Conservation (phyloP, 2,329 filamentous ascomycete genomes). For the Mariannaea sp. region DNA sequence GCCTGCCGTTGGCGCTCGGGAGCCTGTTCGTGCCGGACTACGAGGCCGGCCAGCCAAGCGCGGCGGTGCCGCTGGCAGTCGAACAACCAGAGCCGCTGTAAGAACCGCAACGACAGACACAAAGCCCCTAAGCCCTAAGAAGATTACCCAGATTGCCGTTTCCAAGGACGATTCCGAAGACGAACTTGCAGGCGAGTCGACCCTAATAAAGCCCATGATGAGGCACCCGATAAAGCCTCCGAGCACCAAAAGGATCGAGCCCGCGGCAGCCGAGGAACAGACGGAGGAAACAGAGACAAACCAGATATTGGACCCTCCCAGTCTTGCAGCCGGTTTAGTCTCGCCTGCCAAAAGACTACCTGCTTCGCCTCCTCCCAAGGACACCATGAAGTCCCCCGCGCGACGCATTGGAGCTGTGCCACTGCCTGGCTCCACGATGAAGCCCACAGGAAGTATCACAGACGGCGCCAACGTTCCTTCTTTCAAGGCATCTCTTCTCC, state of each 20-base stretch:
- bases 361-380: constrained; percentile 58
- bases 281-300: constrained; percentile 38
- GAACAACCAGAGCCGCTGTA: constrained; percentile 44
- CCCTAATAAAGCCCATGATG: constrained; percentile 56
- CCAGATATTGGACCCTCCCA: constrained; percentile 42
- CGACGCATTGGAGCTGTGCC: constrained; percentile 46
- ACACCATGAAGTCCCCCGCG: constrained; percentile 60
- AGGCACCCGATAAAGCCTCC: constrained; percentile 61
- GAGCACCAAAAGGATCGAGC: constrained; percentile 19
- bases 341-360: constrained; percentile 63
- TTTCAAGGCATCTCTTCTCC: constrained; percentile 51
- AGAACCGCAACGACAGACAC: constrained; percentile 45
- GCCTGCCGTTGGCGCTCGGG: constrained; percentile 48
- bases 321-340: constrained; percentile 48
- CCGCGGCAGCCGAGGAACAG: constrained; percentile 21
- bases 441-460: constrained; percentile 22
- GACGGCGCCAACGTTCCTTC: constrained; percentile 37
- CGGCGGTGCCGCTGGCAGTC: constrained; percentile 37
- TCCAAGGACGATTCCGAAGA: constrained; percentile 60
- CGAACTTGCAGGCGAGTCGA: constrained; percentile 59
- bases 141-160: constrained; percentile 62
- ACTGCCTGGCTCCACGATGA: constrained; percentile 43
- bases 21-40: constrained; percentile 44
- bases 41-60: constrained; percentile 52
- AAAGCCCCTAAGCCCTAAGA: constrained; percentile 66